These are phyloP conservation scores for Gaultheria prostrata DNA, from an alignment of 148 eudicot species.

Conservation along the genomic window DNA sequence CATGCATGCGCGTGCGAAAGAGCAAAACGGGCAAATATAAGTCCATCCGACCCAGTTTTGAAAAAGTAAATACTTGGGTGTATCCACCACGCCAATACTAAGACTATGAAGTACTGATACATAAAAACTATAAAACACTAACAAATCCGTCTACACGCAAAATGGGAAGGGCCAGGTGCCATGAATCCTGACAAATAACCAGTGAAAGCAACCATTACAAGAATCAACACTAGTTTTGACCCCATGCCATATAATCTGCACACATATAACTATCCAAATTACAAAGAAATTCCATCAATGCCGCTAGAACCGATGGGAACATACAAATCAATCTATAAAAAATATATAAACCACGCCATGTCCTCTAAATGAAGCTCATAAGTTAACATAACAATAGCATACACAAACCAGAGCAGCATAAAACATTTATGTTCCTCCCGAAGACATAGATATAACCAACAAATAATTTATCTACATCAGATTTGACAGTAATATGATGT, in stretches of 20 bases:
- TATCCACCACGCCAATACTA: neutral
- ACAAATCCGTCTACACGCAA: neutral
- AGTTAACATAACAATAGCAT: neutral
- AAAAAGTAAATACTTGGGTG: too few relatives aligned
- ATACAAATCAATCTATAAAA: neutral
- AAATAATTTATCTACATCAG: conserved; percentile 11
- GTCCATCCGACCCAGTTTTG: neutral
- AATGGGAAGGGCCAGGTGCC: neutral
- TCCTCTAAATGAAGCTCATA: conserved; percentile 1
- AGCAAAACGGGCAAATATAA: neutral
- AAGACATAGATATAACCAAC: neutral
- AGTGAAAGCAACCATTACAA: neutral
- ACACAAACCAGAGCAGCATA: conserved; percentile 7
- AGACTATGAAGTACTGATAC: too few relatives aligned
- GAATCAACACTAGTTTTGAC: neutral
- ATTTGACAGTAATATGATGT: neutral
- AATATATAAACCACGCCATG: neutral
- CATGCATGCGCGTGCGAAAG: neutral
- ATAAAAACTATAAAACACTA: neutral
- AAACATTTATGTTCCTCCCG: neutral
- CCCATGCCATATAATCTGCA: neutral
- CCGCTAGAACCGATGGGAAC: neutral
- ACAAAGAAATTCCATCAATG: neutral
- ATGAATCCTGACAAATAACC: neutral
- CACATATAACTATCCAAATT: neutral